phyloP scores from a whole-genome alignment of 352 stramenopile genomes.

The Elongisporangium undulatum region DNA sequence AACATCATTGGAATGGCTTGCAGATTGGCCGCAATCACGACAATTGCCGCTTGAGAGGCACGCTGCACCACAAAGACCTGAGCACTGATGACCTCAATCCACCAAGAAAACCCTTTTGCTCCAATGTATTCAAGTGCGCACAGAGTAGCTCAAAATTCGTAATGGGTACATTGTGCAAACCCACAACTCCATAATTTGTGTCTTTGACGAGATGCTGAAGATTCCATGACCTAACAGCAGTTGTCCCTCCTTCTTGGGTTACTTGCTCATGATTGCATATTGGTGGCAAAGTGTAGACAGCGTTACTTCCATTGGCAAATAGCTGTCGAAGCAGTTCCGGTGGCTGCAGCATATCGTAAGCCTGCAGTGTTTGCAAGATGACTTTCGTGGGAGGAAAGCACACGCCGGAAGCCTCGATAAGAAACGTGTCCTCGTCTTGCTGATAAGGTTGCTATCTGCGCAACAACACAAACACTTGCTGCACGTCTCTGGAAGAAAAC shows the following conservation, averaged over 20 bases:
- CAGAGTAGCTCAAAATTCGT: background rate
- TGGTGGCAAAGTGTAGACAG: background rate
- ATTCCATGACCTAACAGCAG: background rate
- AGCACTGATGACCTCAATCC: constrained; percentile 68
- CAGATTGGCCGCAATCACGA: background rate
- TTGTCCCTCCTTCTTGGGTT: too few relatives aligned
- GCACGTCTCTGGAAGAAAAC: background rate
- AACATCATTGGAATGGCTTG: background rate
- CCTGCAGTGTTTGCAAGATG: background rate
- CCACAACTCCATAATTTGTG: background rate
- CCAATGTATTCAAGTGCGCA: background rate
- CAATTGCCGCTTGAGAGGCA: constrained; percentile 55
- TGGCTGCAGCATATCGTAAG: background rate
- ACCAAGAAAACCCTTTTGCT: constrained; percentile 5
- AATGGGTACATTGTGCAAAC: background rate
- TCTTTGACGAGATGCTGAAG: background rate
- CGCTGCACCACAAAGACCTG: constrained; percentile 69
- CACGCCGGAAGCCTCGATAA: background rate
- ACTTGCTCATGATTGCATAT: background rate
- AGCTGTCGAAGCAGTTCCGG: background rate
- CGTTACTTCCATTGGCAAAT: background rate
- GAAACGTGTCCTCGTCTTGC: background rate
- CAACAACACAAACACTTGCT: background rate
- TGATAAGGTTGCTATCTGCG: background rate
- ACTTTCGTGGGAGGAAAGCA: background rate